These are phyloP conservation scores for Hortiboletus flavorubellus DNA, from an alignment of 768 basidiomycete genomes.

Conservation along the genomic window DNA sequence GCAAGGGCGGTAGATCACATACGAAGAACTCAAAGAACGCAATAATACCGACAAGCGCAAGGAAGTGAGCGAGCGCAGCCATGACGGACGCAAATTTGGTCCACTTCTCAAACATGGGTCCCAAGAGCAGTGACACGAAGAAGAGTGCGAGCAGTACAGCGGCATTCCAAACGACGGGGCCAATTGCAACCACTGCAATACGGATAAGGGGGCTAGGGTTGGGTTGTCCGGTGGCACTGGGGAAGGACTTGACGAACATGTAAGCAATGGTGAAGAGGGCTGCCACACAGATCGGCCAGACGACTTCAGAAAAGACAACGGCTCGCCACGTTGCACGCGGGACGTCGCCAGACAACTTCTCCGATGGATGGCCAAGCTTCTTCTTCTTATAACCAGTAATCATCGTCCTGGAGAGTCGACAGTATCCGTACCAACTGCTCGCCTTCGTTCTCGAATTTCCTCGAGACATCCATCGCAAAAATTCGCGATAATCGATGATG, in stretches of 20 bases:
- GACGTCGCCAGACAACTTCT: conserved; percentile 93
- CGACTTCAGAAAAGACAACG: conserved; percentile 79
- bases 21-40: conserved; percentile 97
- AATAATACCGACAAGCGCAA: conserved; percentile 77
- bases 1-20: conserved; percentile 36
- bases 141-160: conserved; percentile 81
- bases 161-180: conserved; percentile 95
- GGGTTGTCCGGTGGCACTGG: conserved; percentile 52
- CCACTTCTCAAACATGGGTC: conserved; percentile 84
- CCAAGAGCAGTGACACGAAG: conserved; percentile 88
- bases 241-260: conserved; percentile 94
- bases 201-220: conserved; percentile 86
- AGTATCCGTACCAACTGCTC: conserved; percentile 99
- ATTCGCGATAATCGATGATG: conserved; percentile 98
- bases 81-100: conserved; percentile 87
- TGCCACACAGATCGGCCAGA: conserved; percentile 77
- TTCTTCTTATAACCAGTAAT: conserved; percentile 99
- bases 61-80: conserved; percentile 86
- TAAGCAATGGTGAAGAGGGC: conserved; percentile 79
- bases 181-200: conserved; percentile 83
- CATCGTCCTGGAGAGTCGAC: conserved; percentile 93
- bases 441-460: conserved; percentile 96
- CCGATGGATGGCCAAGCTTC: conserved; percentile 94
- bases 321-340: conserved; percentile 87
- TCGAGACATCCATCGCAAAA: conserved; percentile 98